Base-by-base conservation (phyloP, 129 eudicot genomes). In the Chrysanthemum seticuspe region DNA sequence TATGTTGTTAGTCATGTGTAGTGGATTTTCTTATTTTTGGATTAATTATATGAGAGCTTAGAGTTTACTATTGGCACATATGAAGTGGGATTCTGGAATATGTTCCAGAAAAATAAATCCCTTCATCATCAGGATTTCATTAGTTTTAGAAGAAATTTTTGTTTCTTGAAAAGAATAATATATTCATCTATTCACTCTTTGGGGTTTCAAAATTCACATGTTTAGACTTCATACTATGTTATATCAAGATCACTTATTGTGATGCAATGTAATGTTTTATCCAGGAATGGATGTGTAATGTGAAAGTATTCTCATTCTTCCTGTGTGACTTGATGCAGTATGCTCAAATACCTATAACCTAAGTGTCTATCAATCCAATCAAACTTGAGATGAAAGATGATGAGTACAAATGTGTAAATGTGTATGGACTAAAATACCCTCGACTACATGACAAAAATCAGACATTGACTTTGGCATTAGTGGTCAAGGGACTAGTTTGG, bases 1-100 rank as follows among this genome's bases (percentile, higher is more conserved):
- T 54, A 76, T 82, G 72, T 67, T 59, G 64, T 73, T 79, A 74
- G 82, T 77, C 44, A 65, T 15, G 25, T 79, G 71, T 72, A n/a
- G 71, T 65, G 73, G 76, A 68, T 54, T 48, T 68, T 50, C 29
- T 27, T 66, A 2, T 34, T 62, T 77, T 4, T 69, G 25, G 23
- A 48, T 57, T 19, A 51, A 60, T 69, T 50, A 77, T 52, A 61
- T 15, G 11, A 47, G 47, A 59, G 65, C 10, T 18, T 29, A 31
- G 66, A 49, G 65, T 9, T 54, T 29, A 31, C 58, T 56, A 50
- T 23, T 57, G 31, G 55, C 66, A 19, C 25, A 52, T 40, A 59
- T 49, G 68, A 40, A 58, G 67, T 45, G 70, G 60, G 18, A n/a
- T 74, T 63, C 10, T 29, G 64, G 45, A 36, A 36, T 36, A 5